Evolutionary conservation across 306 rosid genomes (phyloP), one percentile per base, ranked within the genome.

Genomic region (Betula pendula): DNA sequence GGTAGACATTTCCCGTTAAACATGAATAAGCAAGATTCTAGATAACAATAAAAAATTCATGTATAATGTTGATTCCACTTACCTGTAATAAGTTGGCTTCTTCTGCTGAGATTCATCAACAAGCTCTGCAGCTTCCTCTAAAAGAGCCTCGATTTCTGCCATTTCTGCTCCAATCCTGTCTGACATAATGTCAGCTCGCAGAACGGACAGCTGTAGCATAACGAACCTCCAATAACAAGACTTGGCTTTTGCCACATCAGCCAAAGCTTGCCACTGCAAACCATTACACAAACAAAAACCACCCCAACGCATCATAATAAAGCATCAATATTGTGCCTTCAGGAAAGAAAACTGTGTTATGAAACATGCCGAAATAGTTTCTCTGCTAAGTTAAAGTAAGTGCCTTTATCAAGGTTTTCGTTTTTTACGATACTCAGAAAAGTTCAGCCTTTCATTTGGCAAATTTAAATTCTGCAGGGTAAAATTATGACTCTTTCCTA

Each of bases 81-180:
- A 88, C 98, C 95, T 89, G 75, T 88, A 92, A 77, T 96, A 96
- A 82, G 86, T 92, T 62, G 97, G 99, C 73, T 96, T 89, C 73
- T 84, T 85, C 84, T 77, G 86, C 81, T 84, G 89, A 83, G 94
- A 87, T 65, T 79, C 81, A 14, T 85, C 83, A 68, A 96, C 89
- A 70, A 96, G 96, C 85, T 92, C 99, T n/a, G 97, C 97, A 42
- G 99, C 97, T 88, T 96, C 99, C 84, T 92, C 98, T 50, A 96
- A 52, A 60, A 87, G 82, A 75, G 92, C 96, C 81, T 92, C 97
- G 33, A 96, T 89, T 83, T 91, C 97, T 29, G 97, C 96, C 69
- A 74, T 82, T 74, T 87, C 92, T 52, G 73, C 83, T 71, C 92
- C 99, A 80, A 49, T 80, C 78, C 85, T 88, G 80, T 88, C 90